A percentile compares a stretch with the other conserved stretches of the same genome.
These are phyloP conservation scores for Myxozyma udenii DNA, from an alignment of 805 yeast species.

Conservation along the genomic window DNA sequence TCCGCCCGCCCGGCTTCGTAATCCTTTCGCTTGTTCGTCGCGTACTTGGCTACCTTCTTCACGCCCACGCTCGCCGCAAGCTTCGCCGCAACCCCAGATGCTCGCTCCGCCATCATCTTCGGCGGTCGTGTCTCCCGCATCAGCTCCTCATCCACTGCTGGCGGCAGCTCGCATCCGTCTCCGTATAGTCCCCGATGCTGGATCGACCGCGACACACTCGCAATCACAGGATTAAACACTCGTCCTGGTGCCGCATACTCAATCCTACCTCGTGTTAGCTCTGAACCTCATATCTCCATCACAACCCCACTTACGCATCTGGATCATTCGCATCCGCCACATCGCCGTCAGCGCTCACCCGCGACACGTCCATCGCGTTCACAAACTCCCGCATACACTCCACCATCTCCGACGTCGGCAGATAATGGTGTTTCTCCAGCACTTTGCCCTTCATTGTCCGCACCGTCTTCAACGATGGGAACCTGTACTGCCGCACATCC, in stretches of 20 bases:
- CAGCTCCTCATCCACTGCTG: conserved; percentile 2
- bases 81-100: conserved; percentile 7
- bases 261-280: conserved; percentile 21
- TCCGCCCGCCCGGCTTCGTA: conserved; percentile 5
- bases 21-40: conserved; percentile 18
- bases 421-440: conserved; percentile 31
- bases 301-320: conserved; percentile 31
- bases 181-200: conserved; percentile 38
- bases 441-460: conserved; percentile 39
- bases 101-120: conserved; percentile 6
- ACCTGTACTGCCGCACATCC: conserved; percentile 53
- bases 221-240: conserved; percentile 35
- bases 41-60: conserved; percentile 17
- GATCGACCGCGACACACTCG: conserved; percentile 30
- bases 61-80: conserved; percentile 10
- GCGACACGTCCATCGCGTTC: conserved; percentile 45
- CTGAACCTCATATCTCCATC: conserved; percentile 2
- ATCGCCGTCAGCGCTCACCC: conserved; percentile 16
- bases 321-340: conserved; percentile 20
- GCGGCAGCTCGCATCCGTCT: conserved; percentile 32
- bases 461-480: conserved; percentile 48
- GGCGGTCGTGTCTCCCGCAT: conserved; percentile 9
- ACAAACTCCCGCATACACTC: conserved; percentile 47
- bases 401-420: conserved; percentile 44
- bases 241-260: conserved; percentile 33